Evolutionary conservation across 257 asterid species (phyloP).

Genomic region (Mentha longifolia): DNA sequence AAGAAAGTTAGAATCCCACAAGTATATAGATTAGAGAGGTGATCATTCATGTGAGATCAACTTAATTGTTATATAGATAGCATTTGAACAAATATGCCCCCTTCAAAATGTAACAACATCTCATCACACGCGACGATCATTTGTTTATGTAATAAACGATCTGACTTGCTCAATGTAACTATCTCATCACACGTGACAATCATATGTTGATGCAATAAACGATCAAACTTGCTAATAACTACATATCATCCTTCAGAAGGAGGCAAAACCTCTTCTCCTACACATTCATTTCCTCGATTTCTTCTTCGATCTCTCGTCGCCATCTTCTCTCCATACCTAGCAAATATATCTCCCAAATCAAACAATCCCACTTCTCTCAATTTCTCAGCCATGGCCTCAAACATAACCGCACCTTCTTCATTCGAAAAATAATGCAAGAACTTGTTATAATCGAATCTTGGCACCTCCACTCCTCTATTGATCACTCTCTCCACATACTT

Average conservation of each 20-base stretch:
- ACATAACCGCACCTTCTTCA: slow-evolving; percentile 86
- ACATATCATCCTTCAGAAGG: slow-evolving; percentile 18
- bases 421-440: slow-evolving; percentile 80
- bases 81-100: neutral
- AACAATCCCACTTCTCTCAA: slow-evolving; percentile 85
- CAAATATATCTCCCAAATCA: slow-evolving; percentile 86
- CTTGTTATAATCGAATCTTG: slow-evolving; percentile 88
- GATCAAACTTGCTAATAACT: too few relatives aligned
- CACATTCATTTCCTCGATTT: slow-evolving; percentile 37
- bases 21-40: neutral
- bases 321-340: slow-evolving; percentile 83
- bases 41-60: neutral
- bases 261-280: slow-evolving; percentile 17
- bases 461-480: slow-evolving; percentile 72
- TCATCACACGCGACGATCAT: too few relatives aligned
- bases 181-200: too few relatives aligned
- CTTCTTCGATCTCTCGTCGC: slow-evolving; percentile 89
- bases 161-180: too few relatives aligned
- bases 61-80: neutral
- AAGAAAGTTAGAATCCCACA: neutral
- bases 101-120: too few relatives aligned
- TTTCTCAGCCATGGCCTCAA: slow-evolving; percentile 72
- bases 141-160: too few relatives aligned
- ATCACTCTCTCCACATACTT: slow-evolving; percentile 84
- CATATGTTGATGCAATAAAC: too few relatives aligned